A percentile compares a stretch with the other conserved stretches of the same genome.
phyloP scores from a whole-genome alignment of 2,329 filamentous ascomycete genomes.

The Sordariomycetes sp. region DNA sequence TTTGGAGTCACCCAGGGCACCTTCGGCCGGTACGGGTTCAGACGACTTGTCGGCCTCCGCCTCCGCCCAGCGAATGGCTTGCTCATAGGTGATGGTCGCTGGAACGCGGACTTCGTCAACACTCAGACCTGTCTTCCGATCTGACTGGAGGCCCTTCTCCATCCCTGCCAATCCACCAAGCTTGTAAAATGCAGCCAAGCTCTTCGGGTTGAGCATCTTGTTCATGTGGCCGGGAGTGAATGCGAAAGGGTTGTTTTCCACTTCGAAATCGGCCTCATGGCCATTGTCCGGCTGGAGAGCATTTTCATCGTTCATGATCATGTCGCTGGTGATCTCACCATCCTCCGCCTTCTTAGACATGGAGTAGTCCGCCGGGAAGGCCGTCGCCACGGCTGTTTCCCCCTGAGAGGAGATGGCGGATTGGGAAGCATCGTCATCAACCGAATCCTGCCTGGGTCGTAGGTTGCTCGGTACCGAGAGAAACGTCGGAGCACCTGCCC shows the following conservation, averaged over 20 bases:
- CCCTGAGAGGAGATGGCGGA: conserved; percentile 48
- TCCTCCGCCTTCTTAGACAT: conserved; percentile 27
- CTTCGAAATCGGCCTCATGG: conserved; percentile 64
- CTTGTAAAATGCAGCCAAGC: conserved; percentile 67
- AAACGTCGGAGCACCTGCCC: conserved; percentile 35
- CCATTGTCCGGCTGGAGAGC: conserved; percentile 68
- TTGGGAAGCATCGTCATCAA: conserved; percentile 52
- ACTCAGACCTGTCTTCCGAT: conserved; percentile 64
- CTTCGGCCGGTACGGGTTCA: neutral
- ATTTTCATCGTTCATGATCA: conserved; percentile 53
- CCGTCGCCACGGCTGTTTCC: conserved; percentile 46
- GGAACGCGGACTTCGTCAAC: conserved; percentile 59
- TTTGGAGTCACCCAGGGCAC: conserved; percentile 6
- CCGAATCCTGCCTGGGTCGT: conserved; percentile 56
- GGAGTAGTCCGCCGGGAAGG: conserved; percentile 31
- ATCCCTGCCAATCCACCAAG: conserved; percentile 69
- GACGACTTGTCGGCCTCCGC: conserved; percentile 10
- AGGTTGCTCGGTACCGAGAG: conserved; percentile 53
- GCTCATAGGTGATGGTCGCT: conserved; percentile 60
- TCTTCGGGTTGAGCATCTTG: conserved; percentile 87
- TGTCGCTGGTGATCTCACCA: conserved; percentile 31
- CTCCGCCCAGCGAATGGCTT: conserved; percentile 39
- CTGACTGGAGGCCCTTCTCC: conserved; percentile 66
- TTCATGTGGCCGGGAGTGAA: conserved; percentile 75
- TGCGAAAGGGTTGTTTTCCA: conserved; percentile 74